These are phyloP conservation scores for Incumbomyces delicatus DNA, from an alignment of 2,329 filamentous ascomycete genomes.

Conservation along the genomic window DNA sequence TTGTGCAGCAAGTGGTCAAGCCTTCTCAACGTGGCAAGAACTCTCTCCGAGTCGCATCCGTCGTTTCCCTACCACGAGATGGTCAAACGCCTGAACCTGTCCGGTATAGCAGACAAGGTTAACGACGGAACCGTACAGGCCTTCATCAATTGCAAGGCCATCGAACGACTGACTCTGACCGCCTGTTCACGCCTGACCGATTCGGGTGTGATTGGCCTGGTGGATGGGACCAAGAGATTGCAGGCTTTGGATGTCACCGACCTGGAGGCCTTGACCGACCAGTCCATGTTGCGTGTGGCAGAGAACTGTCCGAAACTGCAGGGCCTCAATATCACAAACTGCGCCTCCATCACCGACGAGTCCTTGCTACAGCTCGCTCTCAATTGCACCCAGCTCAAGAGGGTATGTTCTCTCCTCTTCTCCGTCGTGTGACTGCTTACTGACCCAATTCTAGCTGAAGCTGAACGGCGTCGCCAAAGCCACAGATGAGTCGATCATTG, in stretches of 20 bases:
- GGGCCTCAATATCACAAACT: constrained; percentile 85
- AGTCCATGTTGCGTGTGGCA: constrained; percentile 67
- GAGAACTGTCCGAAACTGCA: constrained; percentile 76
- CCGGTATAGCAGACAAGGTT: constrained; percentile 62
- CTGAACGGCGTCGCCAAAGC: constrained; percentile 85
- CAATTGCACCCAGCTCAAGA: constrained; percentile 76
- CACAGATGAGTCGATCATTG: constrained; percentile 69
- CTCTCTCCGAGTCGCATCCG: constrained; percentile 55
- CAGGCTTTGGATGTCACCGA: constrained; percentile 85
- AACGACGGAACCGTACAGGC: constrained; percentile 84
- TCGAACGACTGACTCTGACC: constrained; percentile 87
- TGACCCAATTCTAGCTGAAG: constrained; percentile 58
- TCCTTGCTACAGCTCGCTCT: constrained; percentile 72
- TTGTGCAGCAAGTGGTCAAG: constrained; percentile 80
- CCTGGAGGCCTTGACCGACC: constrained; percentile 68
- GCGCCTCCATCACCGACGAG: constrained; percentile 73
- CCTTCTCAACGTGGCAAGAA: constrained; percentile 68
- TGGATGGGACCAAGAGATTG: constrained; percentile 69
- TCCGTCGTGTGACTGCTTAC: constrained; percentile 10
- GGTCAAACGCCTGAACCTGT: constrained; percentile 84
- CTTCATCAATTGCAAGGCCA: constrained; percentile 72
- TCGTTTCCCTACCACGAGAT: constrained; percentile 76
- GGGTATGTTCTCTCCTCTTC: constrained; percentile 44
- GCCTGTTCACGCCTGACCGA: constrained; percentile 82
- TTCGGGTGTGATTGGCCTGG: constrained; percentile 65